Conservation (phyloP, 257 asterid genomes). For the Ilex asprella region DNA sequence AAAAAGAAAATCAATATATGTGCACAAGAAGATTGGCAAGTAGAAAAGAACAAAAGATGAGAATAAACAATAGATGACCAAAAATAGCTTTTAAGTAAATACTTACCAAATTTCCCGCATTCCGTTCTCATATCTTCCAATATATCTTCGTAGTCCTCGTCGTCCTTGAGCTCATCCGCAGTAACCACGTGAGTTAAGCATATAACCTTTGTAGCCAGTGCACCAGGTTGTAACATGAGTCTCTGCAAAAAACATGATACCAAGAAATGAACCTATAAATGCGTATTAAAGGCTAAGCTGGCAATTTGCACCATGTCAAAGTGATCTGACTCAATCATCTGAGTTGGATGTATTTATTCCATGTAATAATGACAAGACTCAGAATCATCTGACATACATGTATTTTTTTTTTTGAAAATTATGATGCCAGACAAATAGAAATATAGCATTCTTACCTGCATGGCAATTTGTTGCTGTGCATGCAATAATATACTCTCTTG, state of each 20-base stretch:
- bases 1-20: neutral
- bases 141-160: constrained; percentile 77
- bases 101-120: constrained; percentile 64
- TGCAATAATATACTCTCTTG: constrained; percentile 88
- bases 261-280: constrained; percentile 31
- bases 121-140: constrained; percentile 84
- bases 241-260: neutral
- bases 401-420: no score
- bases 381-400: no score
- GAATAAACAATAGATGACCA: neutral
- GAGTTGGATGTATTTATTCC: no score
- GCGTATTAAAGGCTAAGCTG: constrained; percentile 69
- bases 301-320: constrained; percentile 40
- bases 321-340: no score
- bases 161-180: constrained; percentile 64
- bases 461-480: constrained; percentile 91
- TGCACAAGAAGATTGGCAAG: no score
- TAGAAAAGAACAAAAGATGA: neutral
- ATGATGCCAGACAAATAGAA: no score
- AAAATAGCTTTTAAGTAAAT: neutral
- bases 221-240: constrained; percentile 44
- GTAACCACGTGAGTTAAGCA: constrained; percentile 71
- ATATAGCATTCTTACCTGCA: constrained; percentile 47
- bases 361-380: no score
- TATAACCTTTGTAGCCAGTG: constrained; percentile 51